Evolutionary conservation across 2,329 filamentous ascomycete species (phyloP).

Genomic region (Phaeosphaeria sp.): DNA sequence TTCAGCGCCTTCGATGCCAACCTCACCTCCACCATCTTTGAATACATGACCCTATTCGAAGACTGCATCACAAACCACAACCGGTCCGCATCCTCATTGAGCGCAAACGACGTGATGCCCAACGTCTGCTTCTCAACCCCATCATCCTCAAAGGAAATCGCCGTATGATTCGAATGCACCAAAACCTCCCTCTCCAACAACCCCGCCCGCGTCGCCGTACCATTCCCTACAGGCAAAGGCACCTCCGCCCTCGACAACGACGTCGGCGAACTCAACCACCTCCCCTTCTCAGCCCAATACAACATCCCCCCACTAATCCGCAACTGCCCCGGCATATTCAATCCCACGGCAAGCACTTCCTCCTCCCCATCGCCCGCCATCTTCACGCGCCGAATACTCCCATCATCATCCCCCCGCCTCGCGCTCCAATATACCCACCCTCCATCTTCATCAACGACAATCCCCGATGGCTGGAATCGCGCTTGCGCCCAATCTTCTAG

Average conservation of each 20-base stretch:
- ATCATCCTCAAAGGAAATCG: conserved; percentile 16
- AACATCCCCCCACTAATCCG: conserved; percentile 8
- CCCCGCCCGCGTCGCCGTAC: neutral
- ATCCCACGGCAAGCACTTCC: conserved; percentile 8
- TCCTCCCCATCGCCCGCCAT: conserved; percentile 3
- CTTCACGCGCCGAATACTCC: conserved; percentile 12
- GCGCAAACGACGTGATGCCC: conserved; percentile 13
- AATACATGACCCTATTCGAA: conserved; percentile 12
- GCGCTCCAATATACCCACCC: conserved; percentile 22
- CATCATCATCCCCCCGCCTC: conserved; percentile 4
- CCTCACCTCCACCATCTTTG: conserved; percentile 15
- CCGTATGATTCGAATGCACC: conserved; percentile 11
- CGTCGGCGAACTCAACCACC: conserved; percentile 13
- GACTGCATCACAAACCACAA: conserved; percentile 16
- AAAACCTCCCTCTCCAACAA: conserved; percentile 4
- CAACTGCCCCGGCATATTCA: conserved; percentile 16
- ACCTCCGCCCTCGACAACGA: conserved; percentile 4
- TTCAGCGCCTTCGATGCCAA: conserved; percentile 8
- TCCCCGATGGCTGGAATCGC: conserved; percentile 7
- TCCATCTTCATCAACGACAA: conserved; percentile 15
- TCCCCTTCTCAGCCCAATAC: conserved; percentile 13
- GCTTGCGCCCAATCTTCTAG: conserved; percentile 2
- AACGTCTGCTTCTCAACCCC: conserved; percentile 13
- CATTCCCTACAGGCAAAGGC: neutral
- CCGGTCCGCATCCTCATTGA: conserved; percentile 3